Percentiles rank a stretch among this genome's conserved stretches.
These are phyloP conservation scores for Beauveria scarabaeidicola DNA, from an alignment of 2,329 filamentous ascomycete genomes.

Conservation along the genomic window DNA sequence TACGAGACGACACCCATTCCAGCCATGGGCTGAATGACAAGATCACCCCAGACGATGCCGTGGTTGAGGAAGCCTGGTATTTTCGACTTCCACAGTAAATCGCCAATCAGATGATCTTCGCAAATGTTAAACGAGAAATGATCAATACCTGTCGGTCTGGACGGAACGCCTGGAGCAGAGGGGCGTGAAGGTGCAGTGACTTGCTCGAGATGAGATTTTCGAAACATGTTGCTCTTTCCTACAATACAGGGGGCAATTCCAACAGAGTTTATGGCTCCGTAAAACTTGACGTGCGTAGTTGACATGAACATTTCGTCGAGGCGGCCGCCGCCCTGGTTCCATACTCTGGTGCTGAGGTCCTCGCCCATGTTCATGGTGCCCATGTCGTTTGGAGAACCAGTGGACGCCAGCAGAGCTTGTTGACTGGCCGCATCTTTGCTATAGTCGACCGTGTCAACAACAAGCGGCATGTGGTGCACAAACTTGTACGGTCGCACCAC, in stretches of 20 bases:
- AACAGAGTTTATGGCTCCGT: constrained; percentile 92
- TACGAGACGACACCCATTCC: constrained; percentile 73
- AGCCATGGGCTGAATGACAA: constrained; percentile 83
- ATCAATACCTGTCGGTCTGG: constrained; percentile 63
- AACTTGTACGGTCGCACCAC: constrained; percentile 66
- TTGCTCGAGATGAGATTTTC: constrained; percentile 76
- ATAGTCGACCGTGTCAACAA: constrained; percentile 58
- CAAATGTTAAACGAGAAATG: constrained; percentile 95
- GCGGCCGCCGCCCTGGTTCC: constrained; percentile 58
- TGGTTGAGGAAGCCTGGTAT: constrained; percentile 66
- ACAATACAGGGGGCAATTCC: constrained; percentile 86
- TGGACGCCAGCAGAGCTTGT: constrained; percentile 26
- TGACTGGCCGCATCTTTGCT: constrained; percentile 14
- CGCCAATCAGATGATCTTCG: constrained; percentile 93
- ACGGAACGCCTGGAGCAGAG: constrained; percentile 30
- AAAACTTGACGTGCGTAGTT: constrained; percentile 93
- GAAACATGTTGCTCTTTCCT: constrained; percentile 98
- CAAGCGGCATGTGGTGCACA: constrained; percentile 86
- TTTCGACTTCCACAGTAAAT: constrained; percentile 72
- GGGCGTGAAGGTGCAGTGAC: constrained; percentile 48
- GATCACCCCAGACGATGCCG: constrained; percentile 72
- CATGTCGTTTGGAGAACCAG: constrained; percentile 21
- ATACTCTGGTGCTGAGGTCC: constrained; percentile 21
- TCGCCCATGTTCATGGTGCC: constrained; percentile 8
- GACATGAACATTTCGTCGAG: constrained; percentile 94